phyloP scores from a whole-genome alignment of 2,329 filamentous ascomycete genomes.

The Beauveria sp. region DNA sequence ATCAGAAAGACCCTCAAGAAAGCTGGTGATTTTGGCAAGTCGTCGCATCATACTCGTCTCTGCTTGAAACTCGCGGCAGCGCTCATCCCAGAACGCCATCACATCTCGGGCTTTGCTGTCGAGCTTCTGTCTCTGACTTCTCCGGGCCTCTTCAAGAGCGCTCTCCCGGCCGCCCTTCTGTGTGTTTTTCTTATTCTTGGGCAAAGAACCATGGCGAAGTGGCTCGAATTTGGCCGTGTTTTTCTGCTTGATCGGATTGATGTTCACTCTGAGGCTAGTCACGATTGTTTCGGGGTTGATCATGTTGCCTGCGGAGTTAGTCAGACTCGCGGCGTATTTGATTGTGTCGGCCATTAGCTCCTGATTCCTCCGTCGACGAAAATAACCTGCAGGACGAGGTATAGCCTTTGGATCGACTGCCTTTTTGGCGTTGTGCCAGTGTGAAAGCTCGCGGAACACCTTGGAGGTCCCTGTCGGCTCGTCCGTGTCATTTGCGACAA shows the following conservation, averaged over 20 bases:
- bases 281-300: slow-evolving; percentile 59
- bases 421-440: slow-evolving; percentile 57
- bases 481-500: slow-evolving; percentile 22
- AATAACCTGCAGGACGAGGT: slow-evolving; percentile 19
- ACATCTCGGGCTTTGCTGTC: slow-evolving; percentile 5
- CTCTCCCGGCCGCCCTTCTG: not conserved
- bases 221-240: not conserved
- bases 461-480: slow-evolving; percentile 19
- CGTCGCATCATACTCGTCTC: slow-evolving; percentile 32
- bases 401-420: slow-evolving; percentile 34
- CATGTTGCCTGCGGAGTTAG: slow-evolving; percentile 52
- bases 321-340: slow-evolving; percentile 62
- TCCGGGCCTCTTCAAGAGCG: slow-evolving; percentile 13
- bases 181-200: slow-evolving; percentile 18
- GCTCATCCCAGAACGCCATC: slow-evolving; percentile 11
- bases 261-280: not conserved
- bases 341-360: slow-evolving; percentile 60
- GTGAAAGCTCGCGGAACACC: slow-evolving; percentile 40
- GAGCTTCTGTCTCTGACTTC: slow-evolving; percentile 10
- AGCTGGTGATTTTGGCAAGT: slow-evolving; percentile 40
- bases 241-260: slow-evolving; percentile 13
- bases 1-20: slow-evolving; percentile 33
- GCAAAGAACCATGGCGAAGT: not conserved
- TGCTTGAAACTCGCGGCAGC: slow-evolving; percentile 36
- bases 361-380: slow-evolving; percentile 45